Percentiles rank a stretch among this genome's conserved stretches.
phyloP scores from a whole-genome alignment of 306 rosid species.

The Inga leiocalycina region DNA sequence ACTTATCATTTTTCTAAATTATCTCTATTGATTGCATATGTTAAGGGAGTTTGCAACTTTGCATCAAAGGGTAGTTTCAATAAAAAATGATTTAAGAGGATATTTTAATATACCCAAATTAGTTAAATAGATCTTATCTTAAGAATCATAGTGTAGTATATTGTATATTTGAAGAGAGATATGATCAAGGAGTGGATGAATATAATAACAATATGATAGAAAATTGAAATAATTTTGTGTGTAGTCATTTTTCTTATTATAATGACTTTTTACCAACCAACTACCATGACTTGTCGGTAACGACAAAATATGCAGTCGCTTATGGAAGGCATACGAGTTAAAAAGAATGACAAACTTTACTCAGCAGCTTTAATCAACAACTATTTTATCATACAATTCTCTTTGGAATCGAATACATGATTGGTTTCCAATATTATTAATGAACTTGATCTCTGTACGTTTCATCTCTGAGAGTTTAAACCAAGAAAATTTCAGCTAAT shows the following conservation, averaged over 20 bases:
- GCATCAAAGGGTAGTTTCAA: no score
- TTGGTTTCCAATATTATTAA: neutral
- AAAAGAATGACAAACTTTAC: neutral
- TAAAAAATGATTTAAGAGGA: no score
- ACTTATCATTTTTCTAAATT: no score
- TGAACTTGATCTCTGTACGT: neutral
- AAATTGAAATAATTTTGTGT: no score
- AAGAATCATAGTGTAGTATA: no score
- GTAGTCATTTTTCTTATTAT: no score
- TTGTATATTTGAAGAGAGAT: neutral
- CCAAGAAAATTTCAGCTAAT: neutral
- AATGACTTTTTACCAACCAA: neutral
- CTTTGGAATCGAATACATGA: neutral
- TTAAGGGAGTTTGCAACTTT: no score
- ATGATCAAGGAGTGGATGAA: neutral
- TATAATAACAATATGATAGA: no score
- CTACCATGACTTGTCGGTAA: neutral
- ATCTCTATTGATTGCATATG: no score
- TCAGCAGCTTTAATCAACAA: neutral
- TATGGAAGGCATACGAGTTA: neutral
- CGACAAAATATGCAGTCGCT: no score
- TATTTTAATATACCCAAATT: no score
- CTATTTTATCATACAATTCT: neutral
- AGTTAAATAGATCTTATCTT: no score
- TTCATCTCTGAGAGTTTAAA: neutral